Percentiles rank a stretch among this genome's conserved stretches.
These are phyloP conservation scores for Halophytophthora batemanensis DNA, from an alignment of 352 stramenopile genomes.

Conservation along the genomic window DNA sequence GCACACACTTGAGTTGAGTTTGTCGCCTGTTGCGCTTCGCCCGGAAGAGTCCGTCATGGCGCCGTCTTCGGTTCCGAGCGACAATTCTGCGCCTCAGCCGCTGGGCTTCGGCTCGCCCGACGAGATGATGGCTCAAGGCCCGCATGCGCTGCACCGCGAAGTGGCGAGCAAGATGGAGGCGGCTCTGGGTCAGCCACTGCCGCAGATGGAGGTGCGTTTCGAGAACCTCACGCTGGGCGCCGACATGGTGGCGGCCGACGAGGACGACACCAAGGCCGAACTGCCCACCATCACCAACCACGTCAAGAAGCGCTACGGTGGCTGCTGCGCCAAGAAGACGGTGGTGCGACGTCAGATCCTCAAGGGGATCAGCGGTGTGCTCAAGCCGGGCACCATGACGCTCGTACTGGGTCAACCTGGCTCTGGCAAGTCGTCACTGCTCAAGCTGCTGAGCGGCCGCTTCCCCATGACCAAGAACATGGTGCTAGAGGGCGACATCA, in stretches of 20 bases:
- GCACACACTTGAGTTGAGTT: not conserved
- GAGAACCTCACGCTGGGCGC: slow-evolving; percentile 12
- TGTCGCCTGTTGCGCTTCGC: not conserved
- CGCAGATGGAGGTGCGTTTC: slow-evolving; percentile 33
- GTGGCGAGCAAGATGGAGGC: slow-evolving; percentile 15
- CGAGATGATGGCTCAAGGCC: slow-evolving; percentile 16
- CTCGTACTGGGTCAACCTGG: slow-evolving; percentile 14
- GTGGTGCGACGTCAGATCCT: slow-evolving; percentile 20
- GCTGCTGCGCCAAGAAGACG: slow-evolving; percentile 13
- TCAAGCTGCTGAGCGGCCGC: slow-evolving; percentile 25
- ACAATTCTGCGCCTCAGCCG: not conserved
- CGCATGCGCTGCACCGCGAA: slow-evolving; percentile 20
- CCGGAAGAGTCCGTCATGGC: not conserved
- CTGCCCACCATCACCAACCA: slow-evolving; percentile 37
- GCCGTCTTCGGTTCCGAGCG: not conserved
- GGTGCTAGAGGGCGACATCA: slow-evolving; percentile 20
- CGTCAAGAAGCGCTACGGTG: slow-evolving; percentile 20
- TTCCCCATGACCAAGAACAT: slow-evolving; percentile 20
- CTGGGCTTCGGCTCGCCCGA: slow-evolving; percentile 8
- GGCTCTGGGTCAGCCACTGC: slow-evolving; percentile 20
- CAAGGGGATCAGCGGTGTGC: slow-evolving; percentile 15
- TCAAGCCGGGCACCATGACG: slow-evolving; percentile 25
- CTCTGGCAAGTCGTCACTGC: slow-evolving; percentile 21
- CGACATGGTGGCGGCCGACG: slow-evolving; percentile 16
- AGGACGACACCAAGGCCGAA: slow-evolving; percentile 10